Evolutionary conservation across 108 stramenopile species (phyloP).

Genomic region (Nannochloropsis gaditana): DNA sequence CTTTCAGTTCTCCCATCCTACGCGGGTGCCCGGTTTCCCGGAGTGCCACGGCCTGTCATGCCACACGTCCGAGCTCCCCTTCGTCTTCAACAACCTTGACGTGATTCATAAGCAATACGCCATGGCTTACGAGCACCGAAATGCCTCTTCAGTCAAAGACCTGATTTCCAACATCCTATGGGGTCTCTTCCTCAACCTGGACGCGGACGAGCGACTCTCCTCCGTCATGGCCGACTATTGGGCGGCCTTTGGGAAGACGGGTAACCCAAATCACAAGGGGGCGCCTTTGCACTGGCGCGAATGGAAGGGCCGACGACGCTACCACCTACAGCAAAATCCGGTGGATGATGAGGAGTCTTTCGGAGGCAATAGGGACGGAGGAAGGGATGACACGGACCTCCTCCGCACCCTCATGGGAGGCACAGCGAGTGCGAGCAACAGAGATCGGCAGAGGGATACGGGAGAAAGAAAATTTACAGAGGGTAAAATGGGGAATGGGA

Average conservation of each 20-base stretch:
- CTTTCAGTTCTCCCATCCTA: constrained; percentile 71
- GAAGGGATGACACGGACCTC: background rate
- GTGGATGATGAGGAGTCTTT: constrained; percentile 11
- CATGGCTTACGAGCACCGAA: background rate
- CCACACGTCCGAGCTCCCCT: constrained; percentile 76
- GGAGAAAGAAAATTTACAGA: background rate
- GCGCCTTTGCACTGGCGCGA: constrained; percentile 31
- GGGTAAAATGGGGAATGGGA: background rate
- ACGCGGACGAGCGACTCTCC: constrained; percentile 22
- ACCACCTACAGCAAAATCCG: background rate
- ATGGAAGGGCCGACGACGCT: constrained; percentile 27
- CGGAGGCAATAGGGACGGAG: background rate
- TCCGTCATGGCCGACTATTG: background rate
- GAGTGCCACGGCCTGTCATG: constrained; percentile 72
- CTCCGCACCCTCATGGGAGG: background rate
- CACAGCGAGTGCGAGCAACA: background rate
- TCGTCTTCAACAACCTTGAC: constrained; percentile 68
- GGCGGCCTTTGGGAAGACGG: background rate
- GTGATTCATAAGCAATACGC: constrained; percentile 36
- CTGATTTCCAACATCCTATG: background rate
- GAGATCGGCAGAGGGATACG: background rate
- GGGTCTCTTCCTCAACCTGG: background rate
- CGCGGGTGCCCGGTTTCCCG: constrained; percentile 67
- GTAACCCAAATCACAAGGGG: constrained; percentile 26
- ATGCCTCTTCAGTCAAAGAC: background rate